A percentile compares a stretch with the other conserved stretches of the same genome.
These are phyloP conservation scores for Trypethelium eluteriae DNA, from an alignment of 495 filamentous ascomycete species.

Conservation along the genomic window DNA sequence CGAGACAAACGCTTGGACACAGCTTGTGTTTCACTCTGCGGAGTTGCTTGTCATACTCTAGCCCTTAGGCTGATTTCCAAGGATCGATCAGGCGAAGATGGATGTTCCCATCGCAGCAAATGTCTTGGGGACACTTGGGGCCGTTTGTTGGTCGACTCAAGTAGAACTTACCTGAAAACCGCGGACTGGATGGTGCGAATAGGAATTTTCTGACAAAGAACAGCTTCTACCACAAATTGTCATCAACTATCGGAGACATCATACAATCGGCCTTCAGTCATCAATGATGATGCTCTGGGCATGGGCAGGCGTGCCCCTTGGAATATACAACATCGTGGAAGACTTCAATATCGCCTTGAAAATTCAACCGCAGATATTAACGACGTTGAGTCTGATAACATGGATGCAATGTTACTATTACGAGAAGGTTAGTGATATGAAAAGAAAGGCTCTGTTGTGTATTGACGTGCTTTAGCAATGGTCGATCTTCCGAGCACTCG, in stretches of 20 bases:
- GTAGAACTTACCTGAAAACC: slow-evolving; percentile 21
- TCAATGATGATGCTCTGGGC: slow-evolving; percentile 66
- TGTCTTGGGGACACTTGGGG: slow-evolving; percentile 50
- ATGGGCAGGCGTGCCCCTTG: slow-evolving; percentile 54
- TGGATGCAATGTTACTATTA: slow-evolving; percentile 62
- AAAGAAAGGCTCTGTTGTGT: slow-evolving; percentile 13
- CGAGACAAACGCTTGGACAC: too few species aligned
- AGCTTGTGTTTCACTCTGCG: too few species aligned
- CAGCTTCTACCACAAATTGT: slow-evolving; percentile 59
- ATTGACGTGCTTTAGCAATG: slow-evolving; percentile 35
- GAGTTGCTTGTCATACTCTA: too few species aligned
- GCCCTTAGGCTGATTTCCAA: too few species aligned
- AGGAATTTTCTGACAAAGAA: too few species aligned
- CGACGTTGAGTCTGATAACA: slow-evolving; percentile 51
- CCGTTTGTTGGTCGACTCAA: slow-evolving; percentile 51
- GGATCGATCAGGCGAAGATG: slow-evolving; percentile 32
- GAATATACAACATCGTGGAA: slow-evolving; percentile 57
- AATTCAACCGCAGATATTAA: slow-evolving; percentile 57
- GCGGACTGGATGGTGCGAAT: too few species aligned
- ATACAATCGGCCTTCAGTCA: slow-evolving; percentile 51
- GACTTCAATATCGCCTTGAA: slow-evolving; percentile 53
- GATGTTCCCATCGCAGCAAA: slow-evolving; percentile 48
- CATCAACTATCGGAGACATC: slow-evolving; percentile 54
- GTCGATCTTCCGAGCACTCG: slow-evolving; percentile 39
- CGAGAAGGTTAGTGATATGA: slow-evolving; percentile 37